Base-by-base conservation (phyloP, 495 filamentous ascomycete species). In the Penicillium coffeae region DNA sequence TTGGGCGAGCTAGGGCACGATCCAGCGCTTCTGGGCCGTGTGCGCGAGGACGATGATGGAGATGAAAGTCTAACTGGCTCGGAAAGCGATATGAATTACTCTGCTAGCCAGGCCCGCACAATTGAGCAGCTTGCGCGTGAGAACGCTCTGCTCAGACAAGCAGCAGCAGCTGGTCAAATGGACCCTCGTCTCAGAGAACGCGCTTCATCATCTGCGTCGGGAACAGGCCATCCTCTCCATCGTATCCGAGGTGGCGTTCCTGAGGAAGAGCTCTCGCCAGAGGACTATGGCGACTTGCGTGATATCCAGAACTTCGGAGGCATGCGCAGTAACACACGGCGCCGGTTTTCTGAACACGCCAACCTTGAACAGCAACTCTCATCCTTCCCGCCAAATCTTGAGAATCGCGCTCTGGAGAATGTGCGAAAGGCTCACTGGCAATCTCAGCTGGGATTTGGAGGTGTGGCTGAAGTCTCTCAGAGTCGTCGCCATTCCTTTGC, bases 401-500 rank as follows among this genome's bases (percentile, higher is more conserved):
- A 93, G 55, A 87, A 87, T 52, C 79, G 86, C 51, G 85, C 85
- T 37, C 62, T 90, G 10, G 88, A 90, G 35, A 88, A 81, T 64
- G 76, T 89, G 37, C 87, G 87, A 64, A 90, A 87, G 61, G 84
- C 82, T 13, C 83, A 87, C 50, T 98, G 93, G 93, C 86, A 93
- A 60, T 94, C 84, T 38, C 87, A 87, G 6, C 82, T 90, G 16
- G 87, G 87, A 0, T 95, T 94, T 60, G 84, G 82, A 20, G 79
- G 84, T 15, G 54, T 87, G 33, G 67, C 70, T 15, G 87, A 92
- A 43, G 71, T 84, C 14, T 81, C 88, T 21, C 90, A 96, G 54
- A 96, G 92, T 60, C 82, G 93, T 41, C 85, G 93, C 3, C 93
- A 98, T 67, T 97, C 93, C n/a, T 95, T 98, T 64, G 92, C 90